Conservation (phyloP, 1,284 basidiomycete genomes). For the Microbotryum intermedium region DNA sequence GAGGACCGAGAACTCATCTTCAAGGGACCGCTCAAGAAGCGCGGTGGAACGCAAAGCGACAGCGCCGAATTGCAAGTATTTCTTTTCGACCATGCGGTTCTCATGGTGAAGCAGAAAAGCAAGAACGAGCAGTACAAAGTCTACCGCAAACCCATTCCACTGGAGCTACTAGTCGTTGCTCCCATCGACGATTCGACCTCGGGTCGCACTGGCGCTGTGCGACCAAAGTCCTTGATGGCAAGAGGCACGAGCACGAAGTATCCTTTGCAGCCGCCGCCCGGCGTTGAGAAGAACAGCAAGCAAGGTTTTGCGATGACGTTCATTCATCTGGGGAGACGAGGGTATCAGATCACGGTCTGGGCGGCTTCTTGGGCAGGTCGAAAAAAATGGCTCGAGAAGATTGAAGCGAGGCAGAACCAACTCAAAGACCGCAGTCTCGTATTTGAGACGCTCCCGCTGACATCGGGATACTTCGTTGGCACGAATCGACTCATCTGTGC, state of each 20-base stretch:
- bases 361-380: slow-evolving; percentile 76
- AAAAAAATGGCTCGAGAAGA: slow-evolving; percentile 90
- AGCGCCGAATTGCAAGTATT: slow-evolving; percentile 85
- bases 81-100: slow-evolving; percentile 90
- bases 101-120: slow-evolving; percentile 86
- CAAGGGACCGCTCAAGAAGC: slow-evolving; percentile 86
- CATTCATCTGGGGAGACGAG: slow-evolving; percentile 84
- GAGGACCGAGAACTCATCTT: slow-evolving; percentile 85
- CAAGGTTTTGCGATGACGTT: slow-evolving; percentile 88
- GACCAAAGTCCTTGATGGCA: slow-evolving; percentile 45
- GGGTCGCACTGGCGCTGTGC: slow-evolving; percentile 30
- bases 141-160: slow-evolving; percentile 91
- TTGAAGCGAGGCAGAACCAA: slow-evolving; percentile 77
- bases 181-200: slow-evolving; percentile 58
- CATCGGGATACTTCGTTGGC: slow-evolving; percentile 78
- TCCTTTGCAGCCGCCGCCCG: slow-evolving; percentile 17
- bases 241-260: slow-evolving; percentile 35
- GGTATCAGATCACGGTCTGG: slow-evolving; percentile 89
- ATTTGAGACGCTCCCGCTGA: slow-evolving; percentile 78
- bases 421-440: slow-evolving; percentile 76
- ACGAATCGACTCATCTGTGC: slow-evolving; percentile 84
- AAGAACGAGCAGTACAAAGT: slow-evolving; percentile 91
- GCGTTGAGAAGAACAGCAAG: slow-evolving; percentile 49
- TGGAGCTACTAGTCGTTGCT: slow-evolving; percentile 81
- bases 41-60: slow-evolving; percentile 67